Evolutionary conservation across 176 grass and related monocot genomes (phyloP).

Genomic region (Olyra latifolia): DNA sequence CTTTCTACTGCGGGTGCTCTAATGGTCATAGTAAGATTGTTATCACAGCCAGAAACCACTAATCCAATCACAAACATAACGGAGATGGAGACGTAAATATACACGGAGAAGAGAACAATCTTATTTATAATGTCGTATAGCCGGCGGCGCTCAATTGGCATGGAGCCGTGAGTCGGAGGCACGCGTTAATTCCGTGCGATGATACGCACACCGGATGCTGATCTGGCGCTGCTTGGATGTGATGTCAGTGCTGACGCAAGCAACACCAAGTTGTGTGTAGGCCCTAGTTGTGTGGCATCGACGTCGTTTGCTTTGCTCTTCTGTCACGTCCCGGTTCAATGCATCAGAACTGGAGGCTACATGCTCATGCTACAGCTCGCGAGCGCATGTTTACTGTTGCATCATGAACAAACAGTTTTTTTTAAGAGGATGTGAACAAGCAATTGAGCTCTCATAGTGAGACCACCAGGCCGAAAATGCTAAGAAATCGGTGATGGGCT

Average conservation of each 20-base stretch:
- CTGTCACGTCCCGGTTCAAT: not conserved
- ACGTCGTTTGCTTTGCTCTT: not conserved
- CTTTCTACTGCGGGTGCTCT: too few relatives aligned
- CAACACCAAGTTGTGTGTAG: not conserved
- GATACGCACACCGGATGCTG: not conserved
- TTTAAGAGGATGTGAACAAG: not conserved
- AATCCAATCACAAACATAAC: too few relatives aligned
- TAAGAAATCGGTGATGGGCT: too few relatives aligned
- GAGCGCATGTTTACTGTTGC: not conserved
- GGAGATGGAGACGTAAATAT: too few relatives aligned
- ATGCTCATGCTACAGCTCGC: not conserved
- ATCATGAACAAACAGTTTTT: too few relatives aligned
- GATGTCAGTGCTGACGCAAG: slow-evolving; percentile 29
- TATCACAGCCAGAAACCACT: too few relatives aligned
- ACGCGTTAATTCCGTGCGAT: not conserved
- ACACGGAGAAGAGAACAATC: too few relatives aligned
- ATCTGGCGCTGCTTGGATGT: not conserved
- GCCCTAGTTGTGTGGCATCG: not conserved
- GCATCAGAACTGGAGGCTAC: not conserved
- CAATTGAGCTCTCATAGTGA: not conserved
- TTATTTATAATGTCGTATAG: too few relatives aligned
- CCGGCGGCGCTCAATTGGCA: too few relatives aligned
- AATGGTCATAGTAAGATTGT: too few relatives aligned
- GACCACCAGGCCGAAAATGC: not conserved
- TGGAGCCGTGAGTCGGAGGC: too few relatives aligned